Base-by-base conservation (phyloP, 2,329 filamentous ascomycete species). In the Colletotrichum sidae region DNA sequence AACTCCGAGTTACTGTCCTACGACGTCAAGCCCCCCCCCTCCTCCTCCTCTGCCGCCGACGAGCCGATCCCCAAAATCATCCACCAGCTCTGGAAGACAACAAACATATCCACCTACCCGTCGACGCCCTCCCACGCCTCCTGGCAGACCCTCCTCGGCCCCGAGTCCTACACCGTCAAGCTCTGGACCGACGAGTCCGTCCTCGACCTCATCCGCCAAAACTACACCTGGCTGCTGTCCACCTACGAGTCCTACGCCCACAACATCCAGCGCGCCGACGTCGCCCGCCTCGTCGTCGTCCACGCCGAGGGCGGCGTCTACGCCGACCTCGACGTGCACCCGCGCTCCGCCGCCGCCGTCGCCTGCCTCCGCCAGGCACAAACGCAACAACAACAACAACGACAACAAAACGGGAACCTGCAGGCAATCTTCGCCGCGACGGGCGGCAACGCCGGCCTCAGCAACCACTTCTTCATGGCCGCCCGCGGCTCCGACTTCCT, bases 401-500 rank as follows among this genome's bases (percentile, higher is more conserved):
- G 25, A 25, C 25, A 3, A 25, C 25, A 25, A 25, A 25, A 25
- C 25, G 25, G 25, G 25, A 25, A 25, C 25, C 34, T 53, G 2
- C 54, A 58, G 15, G 69, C 55, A 2, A 41, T 62, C 6, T 68
- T 72, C n/a, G 68, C 67, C 1, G 57, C 71, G 1, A 72, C 65
- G 0, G 50, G 44, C 1, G 66, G 65, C 1, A 65, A 56, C 9
- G 9, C 17, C 8, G 68, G 70, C 0, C 15, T 71, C 12, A 72
- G 71, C 50, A 72, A 72, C 49, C 71, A 72, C 67, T 72, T 72
- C 61, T 70, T 72, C 69, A 70, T 72, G 70, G 71, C 69, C 1
- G 51, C 67, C 17, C 39, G 44, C 2, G 66, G 58, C 0, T 68
- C 70, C 2, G 47, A 65, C 13, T 69, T 72, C 8, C 56, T 72